These are phyloP conservation scores for Hibiscus trionum DNA, from an alignment of 345 rosid genomes.

Conservation along the genomic window DNA sequence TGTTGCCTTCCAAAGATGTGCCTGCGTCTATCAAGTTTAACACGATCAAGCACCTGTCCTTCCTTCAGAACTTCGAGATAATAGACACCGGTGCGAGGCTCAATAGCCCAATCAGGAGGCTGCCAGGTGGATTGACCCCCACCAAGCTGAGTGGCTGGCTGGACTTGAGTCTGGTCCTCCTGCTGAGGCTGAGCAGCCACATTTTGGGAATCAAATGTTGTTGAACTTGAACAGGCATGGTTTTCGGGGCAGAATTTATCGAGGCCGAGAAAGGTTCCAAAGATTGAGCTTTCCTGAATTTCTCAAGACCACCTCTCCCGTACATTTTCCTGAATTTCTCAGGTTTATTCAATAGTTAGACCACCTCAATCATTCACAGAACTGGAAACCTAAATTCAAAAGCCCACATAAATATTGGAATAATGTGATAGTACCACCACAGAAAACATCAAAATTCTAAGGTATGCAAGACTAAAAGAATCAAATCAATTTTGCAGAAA, in stretches of 20 bases:
- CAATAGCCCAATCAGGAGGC: conserved; percentile 93
- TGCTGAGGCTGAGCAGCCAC: conserved; percentile 14
- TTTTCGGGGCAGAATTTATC: conserved; percentile 36
- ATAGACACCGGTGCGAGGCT: conserved; percentile 80
- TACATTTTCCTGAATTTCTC: conserved; percentile 38
- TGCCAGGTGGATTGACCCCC: conserved; percentile 86
- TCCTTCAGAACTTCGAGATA: conserved; percentile 86
- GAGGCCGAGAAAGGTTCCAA: conserved; percentile 76
- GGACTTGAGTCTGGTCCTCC: conserved; percentile 35
- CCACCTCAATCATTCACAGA: background rate
- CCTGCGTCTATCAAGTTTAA: conserved; percentile 62
- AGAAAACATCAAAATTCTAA: no score
- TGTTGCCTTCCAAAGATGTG: conserved; percentile 87
- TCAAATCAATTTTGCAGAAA: background rate
- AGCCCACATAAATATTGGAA: background rate
- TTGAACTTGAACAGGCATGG: conserved; percentile 17
- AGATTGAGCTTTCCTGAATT: conserved; percentile 85
- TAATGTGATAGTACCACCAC: background rate
- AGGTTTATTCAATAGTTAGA: no score
- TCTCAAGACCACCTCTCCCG: conserved; percentile 82
- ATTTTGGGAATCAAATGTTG: conserved; percentile 23
- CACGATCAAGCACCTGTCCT: conserved; percentile 69
- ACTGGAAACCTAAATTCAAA: background rate
- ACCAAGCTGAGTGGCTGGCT: conserved; percentile 52
- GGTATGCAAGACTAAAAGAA: no score